Conservation (phyloP, 2,329 filamentous ascomycete species). For the Dendrostoma leiphaemia region DNA sequence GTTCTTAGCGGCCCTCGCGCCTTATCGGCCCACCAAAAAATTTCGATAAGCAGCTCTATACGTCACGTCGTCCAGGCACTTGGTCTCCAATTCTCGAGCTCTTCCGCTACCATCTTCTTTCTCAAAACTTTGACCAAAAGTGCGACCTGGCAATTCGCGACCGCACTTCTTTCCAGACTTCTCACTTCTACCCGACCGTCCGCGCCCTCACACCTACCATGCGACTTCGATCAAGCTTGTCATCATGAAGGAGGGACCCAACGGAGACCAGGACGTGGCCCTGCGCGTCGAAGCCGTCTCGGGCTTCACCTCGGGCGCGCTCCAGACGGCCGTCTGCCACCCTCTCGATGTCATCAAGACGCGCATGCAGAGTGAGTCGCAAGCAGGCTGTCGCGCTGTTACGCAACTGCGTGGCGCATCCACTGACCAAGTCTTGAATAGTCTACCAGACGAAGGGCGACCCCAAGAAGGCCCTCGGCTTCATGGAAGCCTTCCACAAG, state of each 20-base stretch:
- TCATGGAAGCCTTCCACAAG: conserved; percentile 50
- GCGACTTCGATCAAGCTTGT: conserved; percentile 9
- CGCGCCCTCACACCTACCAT: not conserved
- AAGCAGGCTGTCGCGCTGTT: not conserved
- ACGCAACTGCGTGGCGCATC: too few species aligned
- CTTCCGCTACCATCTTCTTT: not conserved
- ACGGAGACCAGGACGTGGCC: conserved; percentile 58
- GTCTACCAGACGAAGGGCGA: conserved; percentile 46
- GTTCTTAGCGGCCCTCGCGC: conserved; percentile 2
- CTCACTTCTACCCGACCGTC: not conserved
- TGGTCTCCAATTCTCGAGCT: conserved; percentile 3
- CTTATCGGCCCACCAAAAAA: conserved; percentile 19
- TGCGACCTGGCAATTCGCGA: not conserved
- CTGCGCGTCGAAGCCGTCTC: conserved; percentile 86
- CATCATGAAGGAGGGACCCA: conserved; percentile 30
- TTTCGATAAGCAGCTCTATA: conserved; percentile 18
- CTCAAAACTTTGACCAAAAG: not conserved
- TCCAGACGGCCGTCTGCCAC: conserved; percentile 84
- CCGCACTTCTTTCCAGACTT: not conserved
- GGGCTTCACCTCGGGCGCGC: conserved; percentile 83
- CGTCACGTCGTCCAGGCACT: conserved; percentile 9
- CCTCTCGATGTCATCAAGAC: conserved; percentile 97
- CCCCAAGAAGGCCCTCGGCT: conserved; percentile 40
- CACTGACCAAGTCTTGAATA: conserved; percentile 22
- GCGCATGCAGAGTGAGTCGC: conserved; percentile 73